phyloP scores from a whole-genome alignment of 495 filamentous ascomycete genomes.

The Annulohypoxylon maeteangense region DNA sequence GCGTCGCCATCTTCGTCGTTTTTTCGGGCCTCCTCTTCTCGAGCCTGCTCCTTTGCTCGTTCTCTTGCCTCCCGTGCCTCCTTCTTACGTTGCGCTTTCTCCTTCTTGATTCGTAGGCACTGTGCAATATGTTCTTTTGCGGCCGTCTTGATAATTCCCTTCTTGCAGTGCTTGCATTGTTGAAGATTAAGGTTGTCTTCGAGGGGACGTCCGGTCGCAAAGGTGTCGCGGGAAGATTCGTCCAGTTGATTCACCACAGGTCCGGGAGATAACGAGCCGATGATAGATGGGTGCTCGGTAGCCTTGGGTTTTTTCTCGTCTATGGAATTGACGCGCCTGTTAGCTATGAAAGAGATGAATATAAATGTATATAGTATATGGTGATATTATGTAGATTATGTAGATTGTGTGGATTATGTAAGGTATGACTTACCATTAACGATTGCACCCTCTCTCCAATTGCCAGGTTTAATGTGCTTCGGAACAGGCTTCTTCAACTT shows the following conservation, averaged over 20 bases:
- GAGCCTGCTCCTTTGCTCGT: constrained; percentile 67
- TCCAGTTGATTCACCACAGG: constrained; percentile 79
- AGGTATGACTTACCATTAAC: constrained; percentile 62
- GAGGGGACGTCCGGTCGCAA: constrained; percentile 77
- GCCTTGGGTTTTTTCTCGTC: constrained; percentile 61
- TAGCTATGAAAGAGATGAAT: not conserved
- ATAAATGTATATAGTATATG: constrained; percentile 1
- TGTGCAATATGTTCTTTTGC: constrained; percentile 72
- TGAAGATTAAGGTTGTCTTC: constrained; percentile 73
- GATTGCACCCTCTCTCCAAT: constrained; percentile 63
- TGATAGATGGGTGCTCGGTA: constrained; percentile 52
- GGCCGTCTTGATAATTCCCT: constrained; percentile 69
- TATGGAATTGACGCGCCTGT: constrained; percentile 17
- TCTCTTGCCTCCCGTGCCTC: constrained; percentile 79
- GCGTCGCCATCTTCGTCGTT: constrained; percentile 66
- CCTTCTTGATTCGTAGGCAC: constrained; percentile 78
- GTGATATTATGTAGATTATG: not conserved
- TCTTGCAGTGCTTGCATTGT: constrained; percentile 87
- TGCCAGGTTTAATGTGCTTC: constrained; percentile 67
- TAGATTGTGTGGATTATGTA: not conserved
- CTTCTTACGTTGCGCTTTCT: constrained; percentile 80
- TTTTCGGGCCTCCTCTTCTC: constrained; percentile 67
- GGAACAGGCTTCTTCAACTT: constrained; percentile 74
- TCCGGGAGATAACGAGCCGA: constrained; percentile 55
- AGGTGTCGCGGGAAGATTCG: constrained; percentile 72